Evolutionary conservation across 495 filamentous ascomycete genomes (phyloP), one percentile per base, ranked within the genome.

Genomic region (Xylaria cubensis): DNA sequence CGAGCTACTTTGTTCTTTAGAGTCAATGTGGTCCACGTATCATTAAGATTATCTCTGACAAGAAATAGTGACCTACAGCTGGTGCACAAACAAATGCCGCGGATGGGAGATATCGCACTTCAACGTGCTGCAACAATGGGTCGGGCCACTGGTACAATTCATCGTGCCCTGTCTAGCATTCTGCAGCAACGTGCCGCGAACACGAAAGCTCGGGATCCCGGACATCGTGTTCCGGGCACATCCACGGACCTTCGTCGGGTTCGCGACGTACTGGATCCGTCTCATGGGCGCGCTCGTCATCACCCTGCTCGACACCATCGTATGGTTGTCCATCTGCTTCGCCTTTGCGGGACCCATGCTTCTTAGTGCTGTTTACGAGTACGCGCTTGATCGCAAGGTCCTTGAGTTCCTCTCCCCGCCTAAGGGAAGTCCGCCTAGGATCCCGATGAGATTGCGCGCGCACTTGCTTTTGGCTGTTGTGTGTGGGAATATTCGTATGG

Each of bases 301-400:
- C 24, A 75, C 77, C 24, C 73, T 75, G 9, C 36, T 81, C 17
- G 80, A 83, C 65, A 83, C 81, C 7, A 62, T 82, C 8, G 70
- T 77, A 42, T 83, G 80, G 81, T 75, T 81, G 8, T 72, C 69
- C 1, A 78, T 76, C 10, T 81, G 73, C 64, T 83, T 84, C 63
- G 81, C 81, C 4, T 76, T 83, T 46, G 77, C 81, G 0, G 78
- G 82, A 0, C 83, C 82, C 0, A 84, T 84, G 79, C 34, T 84
- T 26, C 39, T 84, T 6, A 82, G 81, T 48, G 82, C 81, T 0
- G 72, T 83, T 3, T 83, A 81, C 55, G 82, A 84, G 67, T 81
- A 82, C 24, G 76, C 71, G n/a, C 74, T 84, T 0, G 82, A 84
- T 58, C 56, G 75, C 4, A 75, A 75, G 58, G 73, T 83, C 12